A percentile compares a stretch with the other conserved stretches of the same genome.
Evolutionary conservation across 306 rosid species (phyloP).

Genomic region (Cicer chorassanicum): DNA sequence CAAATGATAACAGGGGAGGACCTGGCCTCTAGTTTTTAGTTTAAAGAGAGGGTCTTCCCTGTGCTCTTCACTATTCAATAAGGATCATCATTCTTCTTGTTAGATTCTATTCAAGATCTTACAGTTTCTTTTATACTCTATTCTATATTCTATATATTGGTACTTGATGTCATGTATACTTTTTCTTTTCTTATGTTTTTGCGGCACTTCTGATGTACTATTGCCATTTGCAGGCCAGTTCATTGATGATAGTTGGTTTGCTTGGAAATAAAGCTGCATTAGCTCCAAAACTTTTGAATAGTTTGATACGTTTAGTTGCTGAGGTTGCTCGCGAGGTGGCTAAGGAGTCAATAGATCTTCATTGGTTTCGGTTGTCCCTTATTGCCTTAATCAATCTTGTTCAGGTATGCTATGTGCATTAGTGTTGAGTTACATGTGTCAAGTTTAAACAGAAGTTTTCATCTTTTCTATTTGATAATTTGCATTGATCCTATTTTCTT

Average conservation of each 20-base stretch:
- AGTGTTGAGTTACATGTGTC: conserved; percentile 20
- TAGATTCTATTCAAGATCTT: conserved; percentile 17
- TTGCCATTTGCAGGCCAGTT: conserved; percentile 73
- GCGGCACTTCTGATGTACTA: conserved; percentile 6
- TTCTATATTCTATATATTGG: neutral
- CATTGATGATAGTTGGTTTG: conserved; percentile 85
- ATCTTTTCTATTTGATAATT: conserved; percentile 22
- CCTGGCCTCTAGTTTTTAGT: neutral
- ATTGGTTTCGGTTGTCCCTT: conserved; percentile 77
- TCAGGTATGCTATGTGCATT: conserved; percentile 61
- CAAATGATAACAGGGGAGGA: neutral
- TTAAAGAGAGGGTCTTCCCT: neutral
- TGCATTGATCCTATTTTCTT: neutral
- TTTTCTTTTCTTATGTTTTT: neutral
- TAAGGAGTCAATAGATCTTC: conserved; percentile 65
- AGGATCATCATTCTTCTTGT: neutral
- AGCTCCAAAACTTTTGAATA: conserved; percentile 75
- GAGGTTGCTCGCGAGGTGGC: conserved; percentile 73
- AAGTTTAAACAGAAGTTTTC: conserved; percentile 25
- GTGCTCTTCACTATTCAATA: conserved; percentile 3
- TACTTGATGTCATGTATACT: conserved; percentile 8
- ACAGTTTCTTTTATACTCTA: neutral
- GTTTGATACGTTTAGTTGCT: conserved; percentile 72
- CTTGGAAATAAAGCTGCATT: conserved; percentile 75
- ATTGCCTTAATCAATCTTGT: conserved; percentile 79